A percentile compares a stretch with the other conserved stretches of the same genome.
These are phyloP conservation scores for Myxozyma neglecta DNA, from an alignment of 805 yeast genomes.

Conservation along the genomic window DNA sequence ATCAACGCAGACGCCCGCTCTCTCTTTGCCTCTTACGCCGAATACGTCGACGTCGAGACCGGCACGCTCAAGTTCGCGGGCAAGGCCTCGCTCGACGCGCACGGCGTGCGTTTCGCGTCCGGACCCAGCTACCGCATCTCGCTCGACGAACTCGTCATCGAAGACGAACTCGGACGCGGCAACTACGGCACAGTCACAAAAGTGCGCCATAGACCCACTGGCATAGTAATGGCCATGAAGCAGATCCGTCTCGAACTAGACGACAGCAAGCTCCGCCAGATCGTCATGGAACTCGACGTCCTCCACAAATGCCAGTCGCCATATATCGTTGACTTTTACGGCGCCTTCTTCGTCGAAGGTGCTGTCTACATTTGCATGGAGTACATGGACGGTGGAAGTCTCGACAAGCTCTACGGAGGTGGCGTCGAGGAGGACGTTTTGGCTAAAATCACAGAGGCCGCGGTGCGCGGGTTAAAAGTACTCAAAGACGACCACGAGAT, in stretches of 20 bases:
- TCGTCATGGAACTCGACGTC: conserved; percentile 92
- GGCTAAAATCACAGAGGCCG: conserved; percentile 76
- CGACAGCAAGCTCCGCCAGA: conserved; percentile 90
- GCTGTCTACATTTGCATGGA: conserved; percentile 99
- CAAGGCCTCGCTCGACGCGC: conserved; percentile 85
- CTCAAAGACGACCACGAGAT: conserved; percentile 88
- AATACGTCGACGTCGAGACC: conserved; percentile 86
- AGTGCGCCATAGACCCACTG: conserved; percentile 90
- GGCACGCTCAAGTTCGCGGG: conserved; percentile 92
- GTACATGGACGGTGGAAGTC: conserved; percentile 94
- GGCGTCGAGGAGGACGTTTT: conserved; percentile 67
- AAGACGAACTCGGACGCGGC: conserved; percentile 88
- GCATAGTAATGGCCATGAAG: conserved; percentile 94
- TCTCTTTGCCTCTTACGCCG: conserved; percentile 77
- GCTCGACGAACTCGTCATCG: conserved; percentile 68
- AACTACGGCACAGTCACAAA: conserved; percentile 95
- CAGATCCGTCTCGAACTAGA: conserved; percentile 92
- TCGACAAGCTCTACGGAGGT: conserved; percentile 79
- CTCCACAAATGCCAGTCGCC: conserved; percentile 89
- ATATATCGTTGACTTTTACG: conserved; percentile 91
- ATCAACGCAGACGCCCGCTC: conserved; percentile 22
- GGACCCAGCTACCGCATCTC: conserved; percentile 87
- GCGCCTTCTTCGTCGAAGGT: conserved; percentile 96
- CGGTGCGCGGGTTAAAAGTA: conserved; percentile 75
- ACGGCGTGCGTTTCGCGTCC: conserved; percentile 85